A percentile compares a stretch with the other conserved stretches of the same genome.
Evolutionary conservation across 257 asterid species (phyloP).

Genomic region (Ajuga chamaepitys): DNA sequence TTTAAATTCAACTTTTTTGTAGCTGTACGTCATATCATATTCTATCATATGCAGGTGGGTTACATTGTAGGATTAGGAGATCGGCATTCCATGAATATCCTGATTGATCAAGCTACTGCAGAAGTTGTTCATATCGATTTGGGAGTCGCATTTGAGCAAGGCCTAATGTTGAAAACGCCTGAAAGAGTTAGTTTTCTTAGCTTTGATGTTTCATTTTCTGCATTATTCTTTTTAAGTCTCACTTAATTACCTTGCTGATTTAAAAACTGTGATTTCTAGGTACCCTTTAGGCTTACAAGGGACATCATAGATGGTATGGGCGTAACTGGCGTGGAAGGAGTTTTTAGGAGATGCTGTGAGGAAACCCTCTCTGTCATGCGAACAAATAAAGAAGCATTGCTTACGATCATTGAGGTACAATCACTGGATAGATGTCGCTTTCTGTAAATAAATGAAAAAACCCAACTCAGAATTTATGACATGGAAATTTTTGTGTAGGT

Average conservation of each 20-base stretch:
- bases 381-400: constrained; percentile 88
- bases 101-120: constrained; percentile 92
- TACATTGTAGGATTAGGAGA: constrained; percentile 98
- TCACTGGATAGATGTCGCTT: neutral
- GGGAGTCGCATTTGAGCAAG: constrained; percentile 99
- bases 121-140: constrained; percentile 98
- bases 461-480: neutral
- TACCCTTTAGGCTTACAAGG: constrained; percentile 90
- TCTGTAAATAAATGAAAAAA: constrained; percentile 9
- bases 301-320: constrained; percentile 98
- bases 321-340: constrained; percentile 96
- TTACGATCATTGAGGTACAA: constrained; percentile 86
- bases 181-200: constrained; percentile 58
- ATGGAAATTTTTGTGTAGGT: constrained; percentile 50
- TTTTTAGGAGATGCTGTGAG: constrained; percentile 91
- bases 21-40: neutral
- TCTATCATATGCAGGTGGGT: constrained; percentile 59
- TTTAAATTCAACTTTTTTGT: neutral
- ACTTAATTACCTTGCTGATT: constrained; percentile 4
- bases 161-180: constrained; percentile 97
- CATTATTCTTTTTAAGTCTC: neutral
- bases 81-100: constrained; percentile 90
- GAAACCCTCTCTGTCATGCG: constrained; percentile 97
- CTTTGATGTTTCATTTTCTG: constrained; percentile 7
- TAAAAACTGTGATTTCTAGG: constrained; percentile 36